phyloP scores from a whole-genome alignment of 108 stramenopile genomes.

The Aureococcus anophagefferens region DNA sequence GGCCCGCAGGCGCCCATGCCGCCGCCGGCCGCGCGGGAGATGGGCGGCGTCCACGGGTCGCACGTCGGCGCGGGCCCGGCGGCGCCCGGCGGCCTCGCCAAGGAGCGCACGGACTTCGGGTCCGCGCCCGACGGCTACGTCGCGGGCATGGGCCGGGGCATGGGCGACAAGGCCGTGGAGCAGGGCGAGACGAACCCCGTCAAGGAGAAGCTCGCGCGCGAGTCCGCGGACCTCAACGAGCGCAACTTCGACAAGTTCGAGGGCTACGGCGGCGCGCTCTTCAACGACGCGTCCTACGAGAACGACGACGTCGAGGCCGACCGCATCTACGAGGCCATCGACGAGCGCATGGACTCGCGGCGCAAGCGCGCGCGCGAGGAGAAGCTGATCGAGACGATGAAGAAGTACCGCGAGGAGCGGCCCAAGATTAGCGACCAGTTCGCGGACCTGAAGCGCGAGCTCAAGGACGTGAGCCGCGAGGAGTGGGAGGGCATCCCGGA shows the following conservation, averaged over 20 bases:
- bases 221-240: conserved; percentile 24
- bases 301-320: conserved; percentile 94
- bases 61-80: neutral
- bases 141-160: conserved; percentile 67
- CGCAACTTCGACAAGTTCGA: conserved; percentile 36
- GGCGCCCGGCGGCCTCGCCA: neutral
- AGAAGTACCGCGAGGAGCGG: conserved; percentile 15
- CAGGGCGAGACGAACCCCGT: conserved; percentile 4
- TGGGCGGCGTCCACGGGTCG: neutral
- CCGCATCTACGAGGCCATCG: conserved; percentile 82
- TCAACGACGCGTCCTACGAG: conserved; percentile 57
- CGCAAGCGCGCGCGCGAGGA: conserved; percentile 53
- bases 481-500: conserved; percentile 96
- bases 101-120: conserved; percentile 41
- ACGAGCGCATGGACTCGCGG: conserved; percentile 73
- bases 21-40: conserved; percentile 26
- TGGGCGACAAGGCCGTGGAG: conserved; percentile 31
- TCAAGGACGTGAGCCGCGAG: conserved; percentile 70
- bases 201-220: conserved; percentile 5
- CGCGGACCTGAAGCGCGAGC: conserved; percentile 80
- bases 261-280: conserved; percentile 25
- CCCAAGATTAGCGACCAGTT: conserved; percentile 82
- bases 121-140: conserved; percentile 69
- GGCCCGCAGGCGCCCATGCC: conserved; percentile 40
- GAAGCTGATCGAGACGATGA: conserved; percentile 12